A percentile compares a stretch with the other conserved stretches of the same genome.
Conservation (phyloP, 768 basidiomycete genomes). For the Daedaleopsis nitida region DNA sequence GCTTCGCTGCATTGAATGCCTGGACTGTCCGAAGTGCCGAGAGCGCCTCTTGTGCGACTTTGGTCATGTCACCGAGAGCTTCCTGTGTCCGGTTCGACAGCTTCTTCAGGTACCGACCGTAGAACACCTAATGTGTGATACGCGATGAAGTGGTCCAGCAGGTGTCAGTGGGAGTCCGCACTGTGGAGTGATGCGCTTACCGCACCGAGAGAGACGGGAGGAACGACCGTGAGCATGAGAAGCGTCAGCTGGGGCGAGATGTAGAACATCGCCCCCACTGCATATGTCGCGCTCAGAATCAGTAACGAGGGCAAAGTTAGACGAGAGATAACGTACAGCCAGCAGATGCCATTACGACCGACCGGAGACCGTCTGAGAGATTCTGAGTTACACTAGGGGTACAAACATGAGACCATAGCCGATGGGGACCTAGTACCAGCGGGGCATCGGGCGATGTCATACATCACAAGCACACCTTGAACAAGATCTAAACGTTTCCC, state of each 20-base stretch:
- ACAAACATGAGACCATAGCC: slow-evolving; percentile 1
- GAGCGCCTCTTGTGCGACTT: slow-evolving; percentile 88
- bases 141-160: no score
- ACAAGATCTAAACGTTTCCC: no score
- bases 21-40: slow-evolving; percentile 88
- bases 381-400: slow-evolving; percentile 68
- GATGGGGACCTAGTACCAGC: no score
- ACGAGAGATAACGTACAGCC: slow-evolving; percentile 60
- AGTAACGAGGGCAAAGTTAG: not conserved
- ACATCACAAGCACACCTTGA: no score
- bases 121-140: slow-evolving; percentile 70
- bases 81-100: slow-evolving; percentile 92
- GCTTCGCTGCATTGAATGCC: slow-evolving; percentile 80
- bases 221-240: slow-evolving; percentile 92
- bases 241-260: slow-evolving; percentile 86
- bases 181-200: slow-evolving; percentile 44
- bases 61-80: slow-evolving; percentile 95
- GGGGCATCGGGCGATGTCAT: no score
- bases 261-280: slow-evolving; percentile 95
- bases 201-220: slow-evolving; percentile 84
- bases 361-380: slow-evolving; percentile 78
- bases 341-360: slow-evolving; percentile 91
- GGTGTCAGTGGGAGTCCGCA: slow-evolving; percentile 21
- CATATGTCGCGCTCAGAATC: not conserved
- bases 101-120: slow-evolving; percentile 92